A percentile compares a stretch with the other conserved stretches of the same genome.
Evolutionary conservation across 352 stramenopile genomes (phyloP).

Genomic region (Phytophthora kernoviae): DNA sequence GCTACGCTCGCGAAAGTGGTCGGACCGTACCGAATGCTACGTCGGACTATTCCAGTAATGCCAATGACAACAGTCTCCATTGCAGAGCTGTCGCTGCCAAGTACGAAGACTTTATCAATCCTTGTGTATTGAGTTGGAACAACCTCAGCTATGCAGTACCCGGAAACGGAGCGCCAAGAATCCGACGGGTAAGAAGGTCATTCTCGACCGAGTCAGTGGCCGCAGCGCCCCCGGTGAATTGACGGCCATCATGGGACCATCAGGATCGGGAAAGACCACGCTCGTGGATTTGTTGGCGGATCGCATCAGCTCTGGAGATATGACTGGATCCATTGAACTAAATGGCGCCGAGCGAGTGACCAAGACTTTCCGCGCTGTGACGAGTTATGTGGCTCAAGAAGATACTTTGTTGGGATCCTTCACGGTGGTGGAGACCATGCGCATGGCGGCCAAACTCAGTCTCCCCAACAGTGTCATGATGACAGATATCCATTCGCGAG

Average conservation of each 20-base stretch:
- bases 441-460: conserved; percentile 63
- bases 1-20: conserved; percentile 29
- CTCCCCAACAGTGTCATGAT: conserved; percentile 42
- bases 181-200: conserved; percentile 29
- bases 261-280: conserved; percentile 65
- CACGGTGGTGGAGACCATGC: conserved; percentile 69
- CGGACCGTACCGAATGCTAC: conserved; percentile 14
- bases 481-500: conserved; percentile 30
- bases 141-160: conserved; percentile 25
- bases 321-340: conserved; percentile 56
- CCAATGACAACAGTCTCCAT: conserved; percentile 21
- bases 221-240: conserved; percentile 52
- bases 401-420: conserved; percentile 70
- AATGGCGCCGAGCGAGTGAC: conserved; percentile 42
- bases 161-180: conserved; percentile 17
- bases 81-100: conserved; percentile 16
- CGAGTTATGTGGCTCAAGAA: conserved; percentile 71
- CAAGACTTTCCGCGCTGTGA: conserved; percentile 47
- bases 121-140: conserved; percentile 28
- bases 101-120: conserved; percentile 29
- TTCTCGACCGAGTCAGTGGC: conserved; percentile 60
- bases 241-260: conserved; percentile 71
- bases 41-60: conserved; percentile 24
- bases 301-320: conserved; percentile 47
- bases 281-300: conserved; percentile 69